Percentiles rank a stretch among this genome's conserved stretches.
Conservation (phyloP, 768 basidiomycete genomes). For the Boletus rubropictus region DNA sequence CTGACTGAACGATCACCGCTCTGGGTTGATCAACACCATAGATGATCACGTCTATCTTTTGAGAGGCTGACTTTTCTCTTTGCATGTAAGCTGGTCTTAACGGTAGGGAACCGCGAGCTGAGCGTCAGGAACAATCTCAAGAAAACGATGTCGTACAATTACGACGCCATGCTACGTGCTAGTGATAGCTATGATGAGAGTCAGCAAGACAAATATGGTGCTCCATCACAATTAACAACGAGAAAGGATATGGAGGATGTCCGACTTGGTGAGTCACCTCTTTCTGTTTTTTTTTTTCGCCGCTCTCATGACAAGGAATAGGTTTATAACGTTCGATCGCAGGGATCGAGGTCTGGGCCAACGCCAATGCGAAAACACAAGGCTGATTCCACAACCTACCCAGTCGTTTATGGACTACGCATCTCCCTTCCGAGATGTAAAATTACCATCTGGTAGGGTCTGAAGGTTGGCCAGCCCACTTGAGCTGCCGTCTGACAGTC, state of each 20-base stretch:
- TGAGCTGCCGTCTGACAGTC: slow-evolving; percentile 14
- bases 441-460: slow-evolving; percentile 15
- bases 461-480: slow-evolving; percentile 4
- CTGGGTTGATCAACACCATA: no score
- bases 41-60: background rate
- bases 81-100: background rate
- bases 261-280: slow-evolving; percentile 12
- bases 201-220: slow-evolving; percentile 25
- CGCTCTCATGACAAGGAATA: slow-evolving; percentile 9
- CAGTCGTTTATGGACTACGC: background rate
- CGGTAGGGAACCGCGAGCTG: slow-evolving; percentile 1
- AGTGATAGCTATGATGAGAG: slow-evolving; percentile 18
- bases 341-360: slow-evolving; percentile 11
- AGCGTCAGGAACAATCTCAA: slow-evolving; percentile 21
- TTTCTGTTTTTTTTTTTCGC: background rate
- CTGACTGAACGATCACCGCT: slow-evolving; percentile 3
- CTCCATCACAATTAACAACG: slow-evolving; percentile 29
- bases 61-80: background rate
- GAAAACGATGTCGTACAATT: slow-evolving; percentile 25
- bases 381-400: slow-evolving; percentile 7
- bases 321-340: slow-evolving; percentile 5
- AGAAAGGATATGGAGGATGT: slow-evolving; percentile 26
- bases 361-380: slow-evolving; percentile 9
- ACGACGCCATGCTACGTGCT: slow-evolving; percentile 15
- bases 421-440: slow-evolving; percentile 5